Percentiles rank a stretch among this genome's conserved stretches.
phyloP scores from a whole-genome alignment of 345 rosid species.

The Salix exigua region DNA sequence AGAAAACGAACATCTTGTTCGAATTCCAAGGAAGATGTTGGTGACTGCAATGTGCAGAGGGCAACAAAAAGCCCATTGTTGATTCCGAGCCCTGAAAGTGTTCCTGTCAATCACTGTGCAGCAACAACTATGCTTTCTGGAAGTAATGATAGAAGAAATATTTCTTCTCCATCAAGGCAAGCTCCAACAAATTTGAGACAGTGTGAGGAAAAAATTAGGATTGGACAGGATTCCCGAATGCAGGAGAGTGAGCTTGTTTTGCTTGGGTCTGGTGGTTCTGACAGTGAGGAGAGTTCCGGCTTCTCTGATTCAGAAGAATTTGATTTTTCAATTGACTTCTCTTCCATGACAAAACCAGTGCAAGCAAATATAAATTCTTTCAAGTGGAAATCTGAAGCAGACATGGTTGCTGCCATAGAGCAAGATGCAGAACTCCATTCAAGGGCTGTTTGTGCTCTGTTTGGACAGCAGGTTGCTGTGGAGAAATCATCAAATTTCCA shows the following conservation, averaged over 20 bases:
- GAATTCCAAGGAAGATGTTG: background rate
- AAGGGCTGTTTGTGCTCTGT: constrained; percentile 37
- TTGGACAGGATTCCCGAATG: background rate
- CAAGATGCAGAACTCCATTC: constrained; percentile 21
- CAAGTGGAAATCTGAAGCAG: constrained; percentile 17
- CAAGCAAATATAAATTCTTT: background rate
- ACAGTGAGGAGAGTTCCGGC: constrained; percentile 21
- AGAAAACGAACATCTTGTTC: constrained; percentile 24
- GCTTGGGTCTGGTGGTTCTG: background rate
- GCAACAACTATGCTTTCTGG: constrained; percentile 1
- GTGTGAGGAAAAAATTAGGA: background rate
- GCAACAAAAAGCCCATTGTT: constrained; percentile 13
- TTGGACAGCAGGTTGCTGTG: constrained; percentile 7
- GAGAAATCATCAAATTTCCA: background rate
- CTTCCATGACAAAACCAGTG: background rate
- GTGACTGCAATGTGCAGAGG: background rate
- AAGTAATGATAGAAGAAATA: background rate
- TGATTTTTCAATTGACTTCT: background rate
- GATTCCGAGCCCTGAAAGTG: constrained; percentile 2
- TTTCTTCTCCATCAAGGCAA: constrained; percentile 1
- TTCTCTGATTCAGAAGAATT: constrained; percentile 32
- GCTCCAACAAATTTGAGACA: background rate
- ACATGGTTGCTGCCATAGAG: constrained; percentile 17
- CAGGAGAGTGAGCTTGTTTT: background rate
- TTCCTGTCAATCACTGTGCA: constrained; percentile 2